These are phyloP conservation scores for Gleditsia sinensis DNA, from an alignment of 306 rosid species.

Conservation along the genomic window DNA sequence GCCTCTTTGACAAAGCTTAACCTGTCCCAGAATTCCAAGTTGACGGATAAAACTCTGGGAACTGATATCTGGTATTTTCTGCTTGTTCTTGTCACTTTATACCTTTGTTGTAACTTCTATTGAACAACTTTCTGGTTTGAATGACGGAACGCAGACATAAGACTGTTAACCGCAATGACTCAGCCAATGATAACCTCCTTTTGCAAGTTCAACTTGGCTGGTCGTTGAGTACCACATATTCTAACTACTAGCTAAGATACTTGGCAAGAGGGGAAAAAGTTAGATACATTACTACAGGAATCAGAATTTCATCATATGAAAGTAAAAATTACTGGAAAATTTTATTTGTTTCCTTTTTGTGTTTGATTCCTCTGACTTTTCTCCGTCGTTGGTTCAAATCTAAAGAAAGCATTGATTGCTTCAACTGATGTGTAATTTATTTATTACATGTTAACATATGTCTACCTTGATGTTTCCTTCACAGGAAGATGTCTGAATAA, in stretches of 20 bases:
- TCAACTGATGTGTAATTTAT: not conserved
- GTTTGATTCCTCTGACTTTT: not conserved
- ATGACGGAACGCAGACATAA: not conserved
- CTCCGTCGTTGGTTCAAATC: not conserved
- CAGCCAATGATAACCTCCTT: too few species aligned
- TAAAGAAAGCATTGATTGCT: too few species aligned
- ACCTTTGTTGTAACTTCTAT: not conserved
- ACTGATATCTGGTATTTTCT: constrained; percentile 75
- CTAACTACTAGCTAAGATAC: too few species aligned
- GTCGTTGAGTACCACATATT: too few species aligned
- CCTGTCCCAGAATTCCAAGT: constrained; percentile 88
- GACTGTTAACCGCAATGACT: constrained; percentile 12
- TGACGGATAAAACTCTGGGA: constrained; percentile 89
- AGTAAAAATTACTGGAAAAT: not conserved
- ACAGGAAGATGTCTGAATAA: not conserved
- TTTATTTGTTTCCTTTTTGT: too few species aligned
- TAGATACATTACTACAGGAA: too few species aligned
- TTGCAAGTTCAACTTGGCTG: too few species aligned
- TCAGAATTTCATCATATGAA: not conserved
- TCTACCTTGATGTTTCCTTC: not conserved
- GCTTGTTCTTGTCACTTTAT: constrained; percentile 19
- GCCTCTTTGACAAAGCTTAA: constrained; percentile 81
- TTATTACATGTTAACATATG: not conserved
- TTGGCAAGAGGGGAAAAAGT: too few species aligned
- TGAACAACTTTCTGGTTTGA: not conserved